phyloP scores from a whole-genome alignment of 2,329 filamentous ascomycete genomes.

The Trichoderma oligosporum region DNA sequence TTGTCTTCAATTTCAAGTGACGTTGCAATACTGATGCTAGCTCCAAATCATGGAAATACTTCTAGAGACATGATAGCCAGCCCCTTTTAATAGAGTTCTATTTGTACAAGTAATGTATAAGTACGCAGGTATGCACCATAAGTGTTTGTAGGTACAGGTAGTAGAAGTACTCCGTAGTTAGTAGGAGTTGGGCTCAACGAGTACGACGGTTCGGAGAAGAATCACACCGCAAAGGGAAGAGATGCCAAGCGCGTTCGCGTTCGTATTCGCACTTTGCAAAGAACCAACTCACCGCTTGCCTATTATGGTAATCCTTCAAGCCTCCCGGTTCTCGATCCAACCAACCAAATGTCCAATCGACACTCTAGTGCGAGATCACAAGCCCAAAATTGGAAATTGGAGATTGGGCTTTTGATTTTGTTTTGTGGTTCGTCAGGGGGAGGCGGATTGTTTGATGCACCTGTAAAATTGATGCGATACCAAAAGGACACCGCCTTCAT shows the following conservation, averaged over 20 bases:
- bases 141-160: no score
- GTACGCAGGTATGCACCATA: no score
- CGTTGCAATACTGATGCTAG: background rate
- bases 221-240: background rate
- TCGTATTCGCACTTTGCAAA: constrained; percentile 32
- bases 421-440: constrained; percentile 15
- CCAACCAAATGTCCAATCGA: constrained; percentile 11
- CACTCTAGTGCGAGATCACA: constrained; percentile 16
- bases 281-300: constrained; percentile 19
- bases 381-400: constrained; percentile 18
- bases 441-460: background rate
- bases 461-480: constrained; percentile 12
- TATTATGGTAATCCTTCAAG: constrained; percentile 12
- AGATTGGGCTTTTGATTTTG: constrained; percentile 17
- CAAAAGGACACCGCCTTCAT: constrained; percentile 3
- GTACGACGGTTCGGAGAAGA: no score
- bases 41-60: background rate
- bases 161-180: no score
- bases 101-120: background rate
- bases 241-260: constrained; percentile 21
- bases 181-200: no score
- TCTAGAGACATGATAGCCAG: background rate
- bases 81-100: no score
- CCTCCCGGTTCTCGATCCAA: background rate
- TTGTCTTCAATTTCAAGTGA: background rate